Conservation (phyloP, 176 grass and related monocot genomes). For the Hsuehochloa calcarea region DNA sequence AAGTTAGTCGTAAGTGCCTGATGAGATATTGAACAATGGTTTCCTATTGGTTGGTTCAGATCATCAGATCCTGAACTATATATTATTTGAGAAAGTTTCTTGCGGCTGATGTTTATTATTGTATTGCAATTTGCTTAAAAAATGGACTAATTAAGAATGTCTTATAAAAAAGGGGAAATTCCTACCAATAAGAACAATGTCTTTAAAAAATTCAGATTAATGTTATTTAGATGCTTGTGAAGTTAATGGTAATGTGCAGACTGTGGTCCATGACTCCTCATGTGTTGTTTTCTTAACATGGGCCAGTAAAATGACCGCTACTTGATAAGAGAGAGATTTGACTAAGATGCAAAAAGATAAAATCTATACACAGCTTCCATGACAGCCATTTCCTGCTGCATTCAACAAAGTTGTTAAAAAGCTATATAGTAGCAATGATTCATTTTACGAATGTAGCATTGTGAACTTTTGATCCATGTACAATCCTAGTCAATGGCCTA, state of each 20-base stretch:
- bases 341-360: constrained; percentile 13
- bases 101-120: constrained; percentile 5
- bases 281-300: constrained; percentile 36
- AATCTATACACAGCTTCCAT: not conserved
- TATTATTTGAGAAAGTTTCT: not conserved
- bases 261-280: constrained; percentile 27
- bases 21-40: constrained; percentile 23
- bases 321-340: constrained; percentile 14
- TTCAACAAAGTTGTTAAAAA: not conserved
- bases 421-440: not conserved
- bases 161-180: constrained; percentile 1
- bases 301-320: constrained; percentile 23
- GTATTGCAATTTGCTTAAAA: constrained; percentile 25
- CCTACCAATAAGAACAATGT: constrained; percentile 29
- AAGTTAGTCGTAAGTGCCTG: constrained; percentile 3
- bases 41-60: constrained; percentile 22
- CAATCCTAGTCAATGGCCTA: constrained; percentile 5
- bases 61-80: constrained; percentile 24
- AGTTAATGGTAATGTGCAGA: constrained; percentile 47
- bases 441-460: not conserved
- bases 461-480: not conserved
- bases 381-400: constrained; percentile 6
- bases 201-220: constrained; percentile 34
- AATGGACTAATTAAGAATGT: constrained; percentile 32
- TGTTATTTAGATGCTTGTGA: constrained; percentile 47